Evolutionary conservation across 2,329 filamentous ascomycete species (phyloP).

Genomic region (Apiospora phragmitis): DNA sequence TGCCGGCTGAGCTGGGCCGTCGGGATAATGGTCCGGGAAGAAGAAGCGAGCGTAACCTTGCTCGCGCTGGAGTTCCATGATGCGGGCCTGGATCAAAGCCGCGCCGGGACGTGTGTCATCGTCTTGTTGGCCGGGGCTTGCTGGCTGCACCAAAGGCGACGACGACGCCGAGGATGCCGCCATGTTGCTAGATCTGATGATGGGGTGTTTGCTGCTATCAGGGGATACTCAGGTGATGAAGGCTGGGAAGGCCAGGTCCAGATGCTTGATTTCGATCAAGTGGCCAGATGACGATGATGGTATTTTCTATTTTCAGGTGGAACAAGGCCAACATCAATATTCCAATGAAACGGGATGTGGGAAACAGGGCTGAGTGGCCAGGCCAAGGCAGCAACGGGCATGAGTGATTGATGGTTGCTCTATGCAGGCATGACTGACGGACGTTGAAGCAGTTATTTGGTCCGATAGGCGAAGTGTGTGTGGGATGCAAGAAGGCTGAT

Average conservation of each 20-base stretch:
- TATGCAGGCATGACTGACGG: background rate
- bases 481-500: background rate
- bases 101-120: background rate
- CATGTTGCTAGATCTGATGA: background rate
- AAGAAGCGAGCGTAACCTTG: background rate
- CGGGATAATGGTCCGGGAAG: slow-evolving; percentile 6
- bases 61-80: background rate
- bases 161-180: background rate
- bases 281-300: background rate
- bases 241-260: background rate
- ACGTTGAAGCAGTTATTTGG: background rate
- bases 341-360: background rate
- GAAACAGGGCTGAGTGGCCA: background rate
- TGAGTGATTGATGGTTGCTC: background rate
- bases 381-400: background rate
- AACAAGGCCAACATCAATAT: background rate
- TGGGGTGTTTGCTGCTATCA: background rate
- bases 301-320: background rate
- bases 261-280: background rate
- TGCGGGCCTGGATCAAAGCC: background rate
- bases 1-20: background rate
- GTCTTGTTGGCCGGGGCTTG: background rate
- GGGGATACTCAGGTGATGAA: background rate
- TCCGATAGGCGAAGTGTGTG: background rate
- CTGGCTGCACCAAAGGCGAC: background rate